phyloP scores from a whole-genome alignment of 495 filamentous ascomycete species.

The Penicillium goetzii region DNA sequence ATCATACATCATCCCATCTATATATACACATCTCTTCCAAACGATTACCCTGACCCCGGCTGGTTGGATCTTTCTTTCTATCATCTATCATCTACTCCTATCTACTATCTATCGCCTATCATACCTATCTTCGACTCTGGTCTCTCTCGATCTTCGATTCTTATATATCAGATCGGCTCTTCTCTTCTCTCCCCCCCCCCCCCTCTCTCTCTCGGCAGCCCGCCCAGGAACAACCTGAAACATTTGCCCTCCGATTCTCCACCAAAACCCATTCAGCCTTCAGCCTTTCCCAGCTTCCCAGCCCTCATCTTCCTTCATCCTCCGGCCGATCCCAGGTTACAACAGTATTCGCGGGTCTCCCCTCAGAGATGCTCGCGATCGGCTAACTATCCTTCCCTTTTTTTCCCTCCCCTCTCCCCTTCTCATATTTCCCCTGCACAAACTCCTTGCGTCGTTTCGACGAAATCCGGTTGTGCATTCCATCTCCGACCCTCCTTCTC shows the following conservation, averaged over 20 bases:
- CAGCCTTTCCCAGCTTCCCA: slow-evolving; percentile 12
- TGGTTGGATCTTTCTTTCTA: slow-evolving; percentile 11
- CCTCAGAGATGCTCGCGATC: slow-evolving; percentile 30
- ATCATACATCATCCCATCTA: background rate
- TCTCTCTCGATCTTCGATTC: background rate
- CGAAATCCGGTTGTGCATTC: slow-evolving; percentile 21
- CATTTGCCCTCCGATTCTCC: slow-evolving; percentile 6
- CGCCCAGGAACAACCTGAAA: slow-evolving; percentile 19
- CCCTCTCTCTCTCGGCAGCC: slow-evolving; percentile 2
- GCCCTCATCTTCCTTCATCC: background rate
- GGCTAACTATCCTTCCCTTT: slow-evolving; percentile 31
- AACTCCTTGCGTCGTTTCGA: slow-evolving; percentile 27
- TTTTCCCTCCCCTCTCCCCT: slow-evolving; percentile 18
- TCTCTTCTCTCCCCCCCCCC: too few relatives aligned
- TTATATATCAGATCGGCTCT: slow-evolving; percentile 10
- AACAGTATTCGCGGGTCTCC: slow-evolving; percentile 6
- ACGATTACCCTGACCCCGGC: slow-evolving; percentile 7
- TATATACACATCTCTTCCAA: background rate
- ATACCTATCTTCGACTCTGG: too few relatives aligned
- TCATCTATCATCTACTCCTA: background rate
- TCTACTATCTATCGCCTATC: background rate
- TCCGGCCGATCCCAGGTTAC: slow-evolving; percentile 18
- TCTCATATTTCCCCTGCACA: slow-evolving; percentile 18
- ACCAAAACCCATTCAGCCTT: slow-evolving; percentile 6
- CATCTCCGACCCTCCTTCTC: slow-evolving; percentile 13